Evolutionary conservation across 495 filamentous ascomycete genomes (phyloP).

Genomic region (Podospora pseudocomata): DNA sequence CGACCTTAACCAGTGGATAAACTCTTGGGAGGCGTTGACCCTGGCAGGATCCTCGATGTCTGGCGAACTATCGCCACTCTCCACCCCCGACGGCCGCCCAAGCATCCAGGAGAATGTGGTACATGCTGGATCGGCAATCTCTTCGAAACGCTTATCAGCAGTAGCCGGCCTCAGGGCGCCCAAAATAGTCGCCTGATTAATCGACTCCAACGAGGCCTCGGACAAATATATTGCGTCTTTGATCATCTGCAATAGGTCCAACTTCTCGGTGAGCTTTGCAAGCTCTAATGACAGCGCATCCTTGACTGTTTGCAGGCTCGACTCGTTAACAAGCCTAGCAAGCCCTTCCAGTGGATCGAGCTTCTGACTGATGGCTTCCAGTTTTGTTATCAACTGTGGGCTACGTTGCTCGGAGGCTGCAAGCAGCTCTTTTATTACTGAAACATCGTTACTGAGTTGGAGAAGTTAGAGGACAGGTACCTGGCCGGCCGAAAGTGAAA

Average conservation of each 20-base stretch:
- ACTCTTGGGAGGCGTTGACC: not conserved
- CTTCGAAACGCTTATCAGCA: not conserved
- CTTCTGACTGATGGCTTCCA: not conserved
- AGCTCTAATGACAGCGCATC: not conserved
- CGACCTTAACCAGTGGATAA: not conserved
- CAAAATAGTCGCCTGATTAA: not conserved
- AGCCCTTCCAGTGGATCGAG: no score
- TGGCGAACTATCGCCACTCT: no score
- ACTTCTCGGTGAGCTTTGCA: not conserved
- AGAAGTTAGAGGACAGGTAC: not conserved
- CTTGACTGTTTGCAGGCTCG: no score
- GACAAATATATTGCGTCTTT: not conserved
- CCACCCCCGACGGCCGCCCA: not conserved
- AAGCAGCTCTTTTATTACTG: not conserved
- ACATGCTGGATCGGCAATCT: not conserved
- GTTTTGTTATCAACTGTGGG: not conserved
- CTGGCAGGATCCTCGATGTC: not conserved
- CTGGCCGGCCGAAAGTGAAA: not conserved
- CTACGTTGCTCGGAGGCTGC: not conserved
- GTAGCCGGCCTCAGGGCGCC: not conserved
- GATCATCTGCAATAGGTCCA: not conserved
- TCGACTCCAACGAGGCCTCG: not conserved
- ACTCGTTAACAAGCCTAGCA: no score
- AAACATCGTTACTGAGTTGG: not conserved
- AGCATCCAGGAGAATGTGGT: not conserved